phyloP scores from a whole-genome alignment of 2,329 filamentous ascomycete species.

The Epichloe typhina region DNA sequence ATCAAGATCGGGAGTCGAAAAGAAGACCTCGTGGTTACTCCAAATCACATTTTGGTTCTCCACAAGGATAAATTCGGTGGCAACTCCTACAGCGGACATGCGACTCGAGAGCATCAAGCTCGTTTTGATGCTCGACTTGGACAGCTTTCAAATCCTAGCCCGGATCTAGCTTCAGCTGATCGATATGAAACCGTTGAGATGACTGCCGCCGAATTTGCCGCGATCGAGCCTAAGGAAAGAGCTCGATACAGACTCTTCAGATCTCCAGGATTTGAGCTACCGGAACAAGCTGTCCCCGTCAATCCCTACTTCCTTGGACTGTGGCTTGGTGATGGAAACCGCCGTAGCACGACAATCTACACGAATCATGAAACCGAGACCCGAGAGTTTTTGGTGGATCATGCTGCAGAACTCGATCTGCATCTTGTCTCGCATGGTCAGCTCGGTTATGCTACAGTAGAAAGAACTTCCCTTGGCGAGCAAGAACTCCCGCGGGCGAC shows the following conservation, averaged over 20 bases:
- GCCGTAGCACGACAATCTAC: not conserved
- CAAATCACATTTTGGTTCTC: slow-evolving; percentile 35
- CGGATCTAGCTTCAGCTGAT: too few species aligned
- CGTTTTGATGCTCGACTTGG: too few species aligned
- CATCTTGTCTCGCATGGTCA: not conserved
- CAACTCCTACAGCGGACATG: too few species aligned
- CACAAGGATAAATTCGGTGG: slow-evolving; percentile 18
- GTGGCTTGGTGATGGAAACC: not conserved
- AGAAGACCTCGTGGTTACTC: slow-evolving; percentile 36
- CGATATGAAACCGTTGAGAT: slow-evolving; percentile 30
- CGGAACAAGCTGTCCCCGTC: slow-evolving; percentile 8
- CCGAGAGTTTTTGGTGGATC: not conserved
- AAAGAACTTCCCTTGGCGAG: too few species aligned
- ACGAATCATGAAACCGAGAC: not conserved
- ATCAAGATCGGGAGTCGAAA: slow-evolving; percentile 27
- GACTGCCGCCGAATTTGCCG: slow-evolving; percentile 31
- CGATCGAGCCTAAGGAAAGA: slow-evolving; percentile 23
- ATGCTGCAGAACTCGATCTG: not conserved
- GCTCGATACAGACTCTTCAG: slow-evolving; percentile 22
- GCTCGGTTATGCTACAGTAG: too few species aligned
- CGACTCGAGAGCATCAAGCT: too few species aligned
- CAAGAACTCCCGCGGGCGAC: too few species aligned
- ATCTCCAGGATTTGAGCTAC: slow-evolving; percentile 17
- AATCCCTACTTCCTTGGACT: not conserved
- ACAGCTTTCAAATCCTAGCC: too few species aligned